Conservation (phyloP, 495 filamentous ascomycete species). For the Penicillium canescens region DNA sequence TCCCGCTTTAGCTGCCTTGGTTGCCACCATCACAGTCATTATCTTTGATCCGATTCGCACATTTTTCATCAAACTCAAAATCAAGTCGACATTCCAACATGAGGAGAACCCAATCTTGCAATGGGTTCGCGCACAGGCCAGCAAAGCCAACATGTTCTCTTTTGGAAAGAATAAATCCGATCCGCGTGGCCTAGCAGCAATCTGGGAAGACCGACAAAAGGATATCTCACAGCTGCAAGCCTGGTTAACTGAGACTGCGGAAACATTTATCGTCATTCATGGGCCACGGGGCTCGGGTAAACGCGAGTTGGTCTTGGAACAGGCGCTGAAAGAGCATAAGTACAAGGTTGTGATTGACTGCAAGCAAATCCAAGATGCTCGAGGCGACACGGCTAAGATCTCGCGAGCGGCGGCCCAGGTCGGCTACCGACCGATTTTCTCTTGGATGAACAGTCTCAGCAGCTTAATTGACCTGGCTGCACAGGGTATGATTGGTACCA, state of each 20-base stretch:
- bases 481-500: constrained; percentile 90
- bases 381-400: constrained; percentile 88
- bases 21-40: constrained; percentile 83
- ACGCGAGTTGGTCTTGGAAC: constrained; percentile 81
- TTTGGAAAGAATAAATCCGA: constrained; percentile 56
- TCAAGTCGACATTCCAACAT: constrained; percentile 74
- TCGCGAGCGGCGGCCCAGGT: constrained; percentile 77
- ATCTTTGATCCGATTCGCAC: constrained; percentile 92
- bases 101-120: constrained; percentile 68
- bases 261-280: constrained; percentile 93
- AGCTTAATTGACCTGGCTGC: constrained; percentile 89
- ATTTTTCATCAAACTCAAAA: constrained; percentile 85
- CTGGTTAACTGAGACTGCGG: constrained; percentile 84
- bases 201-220: constrained; percentile 85
- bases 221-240: constrained; percentile 77
- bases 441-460: constrained; percentile 92
- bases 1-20: constrained; percentile 72
- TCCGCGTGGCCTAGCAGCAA: constrained; percentile 69
- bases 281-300: constrained; percentile 92
- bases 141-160: constrained; percentile 62
- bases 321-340: constrained; percentile 72
- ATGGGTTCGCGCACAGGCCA: constrained; percentile 80
- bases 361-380: constrained; percentile 88
- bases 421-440: constrained; percentile 91
- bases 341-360: constrained; percentile 91